These are phyloP conservation scores for Pseudisothecium myosuroides DNA, from an alignment of 225 moss, liverwort and hornwort species.

Conservation along the genomic window DNA sequence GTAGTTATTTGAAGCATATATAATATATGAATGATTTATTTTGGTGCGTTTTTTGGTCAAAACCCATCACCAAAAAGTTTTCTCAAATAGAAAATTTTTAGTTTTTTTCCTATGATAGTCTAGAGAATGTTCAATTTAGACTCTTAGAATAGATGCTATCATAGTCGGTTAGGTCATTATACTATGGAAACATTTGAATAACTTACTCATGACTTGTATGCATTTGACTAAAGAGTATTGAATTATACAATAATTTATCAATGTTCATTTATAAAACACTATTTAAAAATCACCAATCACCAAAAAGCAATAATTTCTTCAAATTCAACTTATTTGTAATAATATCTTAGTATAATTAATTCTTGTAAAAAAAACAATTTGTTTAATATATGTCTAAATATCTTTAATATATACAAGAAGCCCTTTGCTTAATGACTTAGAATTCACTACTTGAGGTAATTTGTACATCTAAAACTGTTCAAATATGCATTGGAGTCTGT, in stretches of 20 bases:
- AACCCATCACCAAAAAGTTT: too few species aligned
- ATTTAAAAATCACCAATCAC: not conserved
- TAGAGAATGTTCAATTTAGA: not conserved
- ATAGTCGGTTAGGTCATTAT: not conserved
- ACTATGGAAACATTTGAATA: not conserved
- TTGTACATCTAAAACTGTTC: too few species aligned
- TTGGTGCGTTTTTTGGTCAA: too few species aligned
- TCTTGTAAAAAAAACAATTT: not conserved
- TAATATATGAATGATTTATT: too few species aligned
- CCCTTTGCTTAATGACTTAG: fast-evolving
- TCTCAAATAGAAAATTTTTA: too few species aligned
- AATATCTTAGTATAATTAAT: not conserved
- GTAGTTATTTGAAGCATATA: too few species aligned
- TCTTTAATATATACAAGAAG: fast-evolving
- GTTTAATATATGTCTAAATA: not conserved
- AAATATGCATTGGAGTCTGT: not conserved
- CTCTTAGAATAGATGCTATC: too few species aligned
- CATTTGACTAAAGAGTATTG: fast-evolving
- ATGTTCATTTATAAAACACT: not conserved
- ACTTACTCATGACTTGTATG: not conserved
- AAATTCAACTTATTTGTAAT: not conserved
- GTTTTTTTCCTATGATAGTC: too few species aligned
- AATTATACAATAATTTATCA: not conserved
- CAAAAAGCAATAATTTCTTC: too few species aligned
- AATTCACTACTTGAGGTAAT: not conserved